Evolutionary conservation across 2,329 filamentous ascomycete genomes (phyloP), one percentile per base, ranked within the genome.

Genomic region (Teratosphaeria destructans): DNA sequence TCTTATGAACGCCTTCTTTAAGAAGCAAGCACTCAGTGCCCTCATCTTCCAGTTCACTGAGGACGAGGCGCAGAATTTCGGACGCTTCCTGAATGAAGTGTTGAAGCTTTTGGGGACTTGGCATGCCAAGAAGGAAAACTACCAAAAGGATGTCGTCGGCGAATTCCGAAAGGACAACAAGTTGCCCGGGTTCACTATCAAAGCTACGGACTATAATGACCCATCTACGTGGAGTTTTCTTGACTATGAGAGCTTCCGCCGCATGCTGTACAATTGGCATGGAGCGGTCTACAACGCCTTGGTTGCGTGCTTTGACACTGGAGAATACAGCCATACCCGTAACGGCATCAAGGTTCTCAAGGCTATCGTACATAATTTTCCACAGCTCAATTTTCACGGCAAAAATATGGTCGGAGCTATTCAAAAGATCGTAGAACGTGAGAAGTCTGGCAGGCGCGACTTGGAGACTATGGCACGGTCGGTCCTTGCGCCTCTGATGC

Each of bases 301-400:
- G 58, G 92, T 91, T 71, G 82, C 82, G 43, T 96, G 93, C 71
- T 80, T 99, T 54, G 84, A 85, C 19, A 87, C 87, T 32, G 85
- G 84, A 35, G 93, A 97, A 74, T 99, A 94, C 83, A 96, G 96
- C 88, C 92, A 96, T 73, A 95, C 97, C 71, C 86, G 93, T 59
- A 99, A 99, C 71, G 90, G 91, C 53, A 95, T 97, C 65, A 94
- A 88, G 60, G 81, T 97, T 3, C 79, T 99, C 61, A 95, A 94
- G 71, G 82, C 84, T 11, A 81, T 96, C 55, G 82, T 90, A 27
- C 85, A 90, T 56, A 82, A 85, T 68, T 99, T 96, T 79, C 95
- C 94, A 3, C 87, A 86, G 16, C 84, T 97, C 60, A 90, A 95
- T 69, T 94, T 90, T 73, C 93, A 95, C 81, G 94, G 90, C 37